A percentile compares a stretch with the other conserved stretches of the same genome.
These are phyloP conservation scores for Sedum album DNA, from an alignment of 164 flowering plant genomes.

Conservation along the genomic window DNA sequence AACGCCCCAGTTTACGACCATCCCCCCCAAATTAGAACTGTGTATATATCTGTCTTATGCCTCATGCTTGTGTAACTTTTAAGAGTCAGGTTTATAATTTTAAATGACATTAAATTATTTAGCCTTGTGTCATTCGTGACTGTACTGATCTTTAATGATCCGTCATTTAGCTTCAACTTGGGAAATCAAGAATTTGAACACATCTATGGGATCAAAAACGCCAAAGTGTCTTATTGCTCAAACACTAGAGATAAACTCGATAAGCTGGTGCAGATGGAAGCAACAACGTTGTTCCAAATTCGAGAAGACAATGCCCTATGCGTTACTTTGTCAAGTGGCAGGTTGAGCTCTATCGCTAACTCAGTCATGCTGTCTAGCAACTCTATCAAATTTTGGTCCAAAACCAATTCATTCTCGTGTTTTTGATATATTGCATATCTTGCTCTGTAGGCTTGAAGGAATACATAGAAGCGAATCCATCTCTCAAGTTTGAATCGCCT, in stretches of 20 bases:
- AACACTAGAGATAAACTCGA: slow-evolving; percentile 60
- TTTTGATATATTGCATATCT: neutral
- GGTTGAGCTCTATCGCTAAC: slow-evolving; percentile 23
- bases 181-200: slow-evolving; percentile 71
- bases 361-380: neutral
- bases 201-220: slow-evolving; percentile 30
- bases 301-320: slow-evolving; percentile 68
- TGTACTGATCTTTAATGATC: neutral
- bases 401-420: neutral
- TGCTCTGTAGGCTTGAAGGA: slow-evolving; percentile 65
- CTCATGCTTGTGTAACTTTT: too few relatives aligned
- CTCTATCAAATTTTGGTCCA: neutral
- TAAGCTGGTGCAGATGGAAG: slow-evolving; percentile 73
- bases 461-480: slow-evolving; percentile 76
- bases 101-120: neutral
- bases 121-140: neutral
- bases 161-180: slow-evolving; percentile 68
- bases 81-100: too few relatives aligned
- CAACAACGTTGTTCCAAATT: slow-evolving; percentile 46
- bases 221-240: slow-evolving; percentile 71
- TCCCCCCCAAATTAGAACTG: too few relatives aligned
- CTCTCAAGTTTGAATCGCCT: slow-evolving; percentile 30
- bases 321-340: slow-evolving; percentile 81
- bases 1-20: too few relatives aligned
- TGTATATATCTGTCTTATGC: too few relatives aligned